Conservation (phyloP, 176 grass and related monocot genomes). For the Areca catechu region DNA sequence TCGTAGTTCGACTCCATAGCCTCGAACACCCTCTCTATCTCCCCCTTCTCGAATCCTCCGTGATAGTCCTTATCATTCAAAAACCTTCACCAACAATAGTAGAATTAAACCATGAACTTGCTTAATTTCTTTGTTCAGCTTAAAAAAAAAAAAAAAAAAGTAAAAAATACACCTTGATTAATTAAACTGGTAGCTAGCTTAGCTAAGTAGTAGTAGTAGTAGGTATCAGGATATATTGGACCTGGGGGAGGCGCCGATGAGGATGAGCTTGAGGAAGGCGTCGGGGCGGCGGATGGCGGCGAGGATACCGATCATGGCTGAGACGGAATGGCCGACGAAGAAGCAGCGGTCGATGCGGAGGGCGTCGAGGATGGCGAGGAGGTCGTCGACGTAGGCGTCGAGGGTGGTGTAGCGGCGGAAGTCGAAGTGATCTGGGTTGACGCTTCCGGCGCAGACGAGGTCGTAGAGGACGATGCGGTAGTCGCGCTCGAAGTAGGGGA, state of each 20-base stretch:
- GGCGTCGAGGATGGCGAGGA: slow-evolving; percentile 66
- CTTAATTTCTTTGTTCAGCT: not conserved
- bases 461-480: slow-evolving; percentile 90
- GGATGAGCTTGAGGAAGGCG: slow-evolving; percentile 78
- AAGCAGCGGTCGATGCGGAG: slow-evolving; percentile 62
- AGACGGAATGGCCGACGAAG: slow-evolving; percentile 92
- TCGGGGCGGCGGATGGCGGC: slow-evolving; percentile 78
- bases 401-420: slow-evolving; percentile 75
- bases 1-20: slow-evolving; percentile 86
- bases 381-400: slow-evolving; percentile 89
- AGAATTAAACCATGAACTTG: too few relatives aligned
- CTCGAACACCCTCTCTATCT: slow-evolving; percentile 69
- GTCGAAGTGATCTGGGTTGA: slow-evolving; percentile 94
- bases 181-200: too few relatives aligned
- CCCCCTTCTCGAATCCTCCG: slow-evolving; percentile 76
- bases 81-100: slow-evolving; percentile 31
- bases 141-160: not conserved
- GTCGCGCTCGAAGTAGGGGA: slow-evolving; percentile 74
- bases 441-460: slow-evolving; percentile 88
- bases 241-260: slow-evolving; percentile 85
- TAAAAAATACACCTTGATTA: not conserved
- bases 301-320: slow-evolving; percentile 95
- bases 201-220: too few relatives aligned
- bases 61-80: slow-evolving; percentile 81
- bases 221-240: not conserved